Evolutionary conservation across 225 moss, liverwort and hornwort genomes (phyloP).

Genomic region (Antitrichia curtipendula): DNA sequence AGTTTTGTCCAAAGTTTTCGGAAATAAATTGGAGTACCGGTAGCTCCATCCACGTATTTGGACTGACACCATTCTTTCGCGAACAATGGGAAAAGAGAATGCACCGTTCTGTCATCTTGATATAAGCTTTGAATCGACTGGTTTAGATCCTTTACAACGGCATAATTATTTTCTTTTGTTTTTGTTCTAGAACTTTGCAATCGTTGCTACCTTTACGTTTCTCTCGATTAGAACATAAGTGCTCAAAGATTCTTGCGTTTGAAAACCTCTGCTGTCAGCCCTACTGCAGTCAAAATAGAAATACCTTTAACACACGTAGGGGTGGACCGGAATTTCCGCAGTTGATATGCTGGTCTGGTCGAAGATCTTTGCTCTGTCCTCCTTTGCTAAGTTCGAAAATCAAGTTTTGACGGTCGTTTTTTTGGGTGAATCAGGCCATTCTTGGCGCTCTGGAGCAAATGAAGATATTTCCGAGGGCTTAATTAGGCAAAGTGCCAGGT

Average conservation of each 20-base stretch:
- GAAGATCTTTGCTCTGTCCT: not conserved
- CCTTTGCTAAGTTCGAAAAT: not conserved
- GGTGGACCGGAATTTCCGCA: not conserved
- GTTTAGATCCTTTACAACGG: not conserved
- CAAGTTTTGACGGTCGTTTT: not conserved
- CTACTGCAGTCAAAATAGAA: not conserved
- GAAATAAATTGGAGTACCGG: not conserved
- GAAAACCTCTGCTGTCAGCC: not conserved
- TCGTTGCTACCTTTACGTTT: not conserved
- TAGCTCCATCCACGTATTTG: not conserved
- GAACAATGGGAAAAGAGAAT: not conserved
- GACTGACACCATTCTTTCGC: not conserved
- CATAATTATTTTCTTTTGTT: not conserved
- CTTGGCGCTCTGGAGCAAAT: conserved; percentile 26
- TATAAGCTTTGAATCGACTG: not conserved
- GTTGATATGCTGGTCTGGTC: not conserved
- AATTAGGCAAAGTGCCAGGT: conserved; percentile 36
- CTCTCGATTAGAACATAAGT: not conserved
- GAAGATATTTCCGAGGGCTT: conserved; percentile 12
- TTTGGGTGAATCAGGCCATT: conserved; percentile 20
- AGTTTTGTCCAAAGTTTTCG: not conserved
- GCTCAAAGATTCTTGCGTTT: not conserved
- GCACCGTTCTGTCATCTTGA: not conserved
- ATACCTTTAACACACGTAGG: not conserved
- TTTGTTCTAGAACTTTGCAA: not conserved